A percentile compares a stretch with the other conserved stretches of the same genome.
Conservation (phyloP, 371 early-diverging fungal genomes). For the Mucor indicus region DNA sequence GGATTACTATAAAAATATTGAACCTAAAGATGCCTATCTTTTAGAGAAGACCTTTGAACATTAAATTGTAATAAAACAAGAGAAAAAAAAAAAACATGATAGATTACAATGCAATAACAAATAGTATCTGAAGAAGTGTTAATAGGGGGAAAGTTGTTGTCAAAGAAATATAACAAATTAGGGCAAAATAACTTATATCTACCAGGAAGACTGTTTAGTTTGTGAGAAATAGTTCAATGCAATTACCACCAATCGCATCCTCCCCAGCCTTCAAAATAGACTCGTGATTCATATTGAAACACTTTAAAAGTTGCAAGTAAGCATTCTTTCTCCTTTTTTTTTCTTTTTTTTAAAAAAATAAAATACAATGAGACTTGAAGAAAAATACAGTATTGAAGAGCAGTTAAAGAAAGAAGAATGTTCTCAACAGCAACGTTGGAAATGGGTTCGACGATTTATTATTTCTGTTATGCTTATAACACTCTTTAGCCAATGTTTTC, state of each 20-base stretch:
- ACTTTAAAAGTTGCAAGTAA: too few relatives aligned
- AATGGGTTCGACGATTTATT: slow-evolving; percentile 30
- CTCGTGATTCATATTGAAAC: too few relatives aligned
- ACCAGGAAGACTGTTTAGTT: too few relatives aligned
- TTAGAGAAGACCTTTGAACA: slow-evolving; percentile 47
- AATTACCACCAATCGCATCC: too few relatives aligned
- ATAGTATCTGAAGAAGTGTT: too few relatives aligned
- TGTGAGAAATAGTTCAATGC: too few relatives aligned
- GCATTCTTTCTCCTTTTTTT: not conserved
- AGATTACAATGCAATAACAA: too few relatives aligned
- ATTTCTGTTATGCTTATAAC: slow-evolving; percentile 10
- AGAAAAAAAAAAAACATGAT: not conserved
- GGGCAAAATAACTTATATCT: too few relatives aligned
- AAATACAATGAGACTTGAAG: slow-evolving; percentile 1
- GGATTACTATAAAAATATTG: slow-evolving; percentile 87
- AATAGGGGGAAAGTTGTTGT: too few relatives aligned
- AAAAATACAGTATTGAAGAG: slow-evolving; percentile 5
- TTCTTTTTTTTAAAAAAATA: not conserved
- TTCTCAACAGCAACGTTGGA: slow-evolving; percentile 16
- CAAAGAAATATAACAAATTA: too few relatives aligned
- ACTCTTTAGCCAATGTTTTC: not conserved
- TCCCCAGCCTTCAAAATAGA: too few relatives aligned
- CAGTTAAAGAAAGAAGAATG: not conserved
- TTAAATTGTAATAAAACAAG: not conserved
- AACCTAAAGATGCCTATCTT: slow-evolving; percentile 79